Base-by-base conservation (phyloP, 805 yeast genomes). In the Ogataea haglerorum region DNA sequence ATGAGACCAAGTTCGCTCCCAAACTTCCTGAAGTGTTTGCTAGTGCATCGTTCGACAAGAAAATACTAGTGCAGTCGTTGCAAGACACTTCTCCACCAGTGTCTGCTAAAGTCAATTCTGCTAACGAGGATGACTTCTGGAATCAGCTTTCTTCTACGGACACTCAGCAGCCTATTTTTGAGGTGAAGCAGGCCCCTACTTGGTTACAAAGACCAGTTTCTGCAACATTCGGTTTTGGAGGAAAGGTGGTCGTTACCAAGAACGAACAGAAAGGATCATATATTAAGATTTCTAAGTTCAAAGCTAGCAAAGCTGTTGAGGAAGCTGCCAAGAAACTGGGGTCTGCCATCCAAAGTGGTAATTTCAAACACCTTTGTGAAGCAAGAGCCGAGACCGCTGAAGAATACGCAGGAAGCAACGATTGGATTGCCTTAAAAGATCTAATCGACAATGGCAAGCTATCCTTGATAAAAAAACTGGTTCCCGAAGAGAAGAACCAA, bases 171-270 rank as follows among this genome's bases (percentile, higher is more conserved):
- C 93, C 96, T 9, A 76, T 77, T 25, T 82, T 82, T 52, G 74
- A 75, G 29, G 70, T 77, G 22, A 70, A 74, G 47, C 95, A 89
- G 65, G 93, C 97, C 15, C 99, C 99, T 36, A 63, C 70, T 44
- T 93, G 99, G 99, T 75, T 87, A 46, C 76, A 77, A 47, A 73
- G 83, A 49, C 88, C 88, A 10, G 71, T 76, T 5, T 72, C 82
- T 35, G 96, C 83, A 10, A 68, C 79, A 2, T 93, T 95, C 72
- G 98, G 95, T 0, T 91, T 89, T 66, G 99, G 99, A 46, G 95
- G 96, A 38, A 88, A 87, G 65, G 61, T 93, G 29, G 90, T 84
- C 4, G 61, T 70, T 10, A 66, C 70, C 8, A 44, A 47, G 8
- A 64, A 63, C 38, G 66, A 69, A 34, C 70, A 70, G 15, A 57